These are phyloP conservation scores for Wickerhamiella australiensis DNA, from an alignment of 805 yeast genomes.

Conservation along the genomic window DNA sequence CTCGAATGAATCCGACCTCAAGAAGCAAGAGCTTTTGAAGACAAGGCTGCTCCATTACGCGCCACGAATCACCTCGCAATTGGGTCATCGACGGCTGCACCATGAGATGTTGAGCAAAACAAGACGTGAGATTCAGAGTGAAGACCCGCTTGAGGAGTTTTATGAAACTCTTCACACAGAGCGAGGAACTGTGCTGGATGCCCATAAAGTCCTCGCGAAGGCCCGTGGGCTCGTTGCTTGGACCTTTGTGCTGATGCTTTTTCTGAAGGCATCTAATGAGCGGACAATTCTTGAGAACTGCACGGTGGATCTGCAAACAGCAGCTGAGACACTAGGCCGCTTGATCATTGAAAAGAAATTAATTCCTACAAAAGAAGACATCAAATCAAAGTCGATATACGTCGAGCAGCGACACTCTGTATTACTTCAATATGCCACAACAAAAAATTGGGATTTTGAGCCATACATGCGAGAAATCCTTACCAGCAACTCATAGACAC, in stretches of 20 bases:
- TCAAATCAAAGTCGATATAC: background rate
- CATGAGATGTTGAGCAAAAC: background rate
- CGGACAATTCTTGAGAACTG: constrained; percentile 55
- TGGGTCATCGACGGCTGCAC: background rate
- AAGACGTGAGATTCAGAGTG: background rate
- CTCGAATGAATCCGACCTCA: background rate
- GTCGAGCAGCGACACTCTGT: background rate
- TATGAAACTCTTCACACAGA: background rate
- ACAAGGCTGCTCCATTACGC: constrained; percentile 12
- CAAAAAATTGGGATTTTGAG: constrained; percentile 3
- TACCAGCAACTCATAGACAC: too few relatives aligned
- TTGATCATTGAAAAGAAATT: background rate
- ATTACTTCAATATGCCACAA: background rate
- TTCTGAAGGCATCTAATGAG: constrained; percentile 40
- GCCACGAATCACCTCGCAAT: constrained; percentile 8
- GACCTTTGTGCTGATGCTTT: constrained; percentile 77
- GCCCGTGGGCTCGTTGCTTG: constrained; percentile 76
- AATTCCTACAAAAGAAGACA: background rate
- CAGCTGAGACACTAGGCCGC: constrained; percentile 43
- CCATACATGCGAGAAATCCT: background rate
- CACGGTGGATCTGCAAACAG: constrained; percentile 49
- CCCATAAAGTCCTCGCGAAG: constrained; percentile 43
- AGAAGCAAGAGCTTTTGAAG: background rate
- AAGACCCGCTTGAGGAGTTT: constrained; percentile 8
- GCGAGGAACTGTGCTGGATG: background rate